phyloP scores from a whole-genome alignment of 371 early-diverging fungal species.

The Mucor circinelloides region DNA sequence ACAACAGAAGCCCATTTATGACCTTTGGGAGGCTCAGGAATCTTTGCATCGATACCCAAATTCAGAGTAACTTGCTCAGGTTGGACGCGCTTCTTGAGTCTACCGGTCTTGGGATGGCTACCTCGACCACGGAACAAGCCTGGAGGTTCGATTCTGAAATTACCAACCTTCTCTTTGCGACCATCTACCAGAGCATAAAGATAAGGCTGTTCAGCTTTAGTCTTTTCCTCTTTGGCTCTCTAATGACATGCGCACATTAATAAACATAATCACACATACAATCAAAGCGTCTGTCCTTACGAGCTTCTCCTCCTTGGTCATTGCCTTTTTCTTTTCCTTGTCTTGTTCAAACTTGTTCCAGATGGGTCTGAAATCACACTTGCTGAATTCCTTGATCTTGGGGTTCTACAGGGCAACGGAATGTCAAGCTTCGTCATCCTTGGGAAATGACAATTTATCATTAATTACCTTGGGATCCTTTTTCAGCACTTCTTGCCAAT shows the following conservation, averaged over 20 bases:
- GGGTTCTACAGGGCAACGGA: slow-evolving; percentile 20
- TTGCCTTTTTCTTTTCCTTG: slow-evolving; percentile 78
- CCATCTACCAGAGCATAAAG: slow-evolving; percentile 83
- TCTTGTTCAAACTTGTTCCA: slow-evolving; percentile 76
- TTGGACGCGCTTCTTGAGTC: slow-evolving; percentile 82
- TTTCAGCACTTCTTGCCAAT: slow-evolving; percentile 73
- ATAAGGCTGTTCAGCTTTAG: slow-evolving; percentile 73
- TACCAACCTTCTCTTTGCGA: slow-evolving; percentile 95
- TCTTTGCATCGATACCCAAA: slow-evolving; percentile 73
- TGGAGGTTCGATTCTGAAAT: slow-evolving; percentile 97
- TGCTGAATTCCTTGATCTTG: slow-evolving; percentile 76
- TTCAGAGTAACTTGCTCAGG: slow-evolving; percentile 96
- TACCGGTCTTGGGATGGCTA: slow-evolving; percentile 94
- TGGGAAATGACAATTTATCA: neutral
- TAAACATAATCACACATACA: neutral
- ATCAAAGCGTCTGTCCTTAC: slow-evolving; percentile 25
- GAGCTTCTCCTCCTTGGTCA: slow-evolving; percentile 92
- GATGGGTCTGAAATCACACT: slow-evolving; percentile 93
- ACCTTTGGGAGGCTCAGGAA: slow-evolving; percentile 88
- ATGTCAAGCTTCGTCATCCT: neutral
- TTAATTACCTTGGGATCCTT: slow-evolving; percentile 63
- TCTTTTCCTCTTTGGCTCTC: slow-evolving; percentile 76
- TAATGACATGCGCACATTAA: neutral
- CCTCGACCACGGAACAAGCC: slow-evolving; percentile 96
- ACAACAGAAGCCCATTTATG: slow-evolving; percentile 88